Evolutionary conservation across 129 eudicot species (phyloP).

Genomic region (Calendula officinalis): DNA sequence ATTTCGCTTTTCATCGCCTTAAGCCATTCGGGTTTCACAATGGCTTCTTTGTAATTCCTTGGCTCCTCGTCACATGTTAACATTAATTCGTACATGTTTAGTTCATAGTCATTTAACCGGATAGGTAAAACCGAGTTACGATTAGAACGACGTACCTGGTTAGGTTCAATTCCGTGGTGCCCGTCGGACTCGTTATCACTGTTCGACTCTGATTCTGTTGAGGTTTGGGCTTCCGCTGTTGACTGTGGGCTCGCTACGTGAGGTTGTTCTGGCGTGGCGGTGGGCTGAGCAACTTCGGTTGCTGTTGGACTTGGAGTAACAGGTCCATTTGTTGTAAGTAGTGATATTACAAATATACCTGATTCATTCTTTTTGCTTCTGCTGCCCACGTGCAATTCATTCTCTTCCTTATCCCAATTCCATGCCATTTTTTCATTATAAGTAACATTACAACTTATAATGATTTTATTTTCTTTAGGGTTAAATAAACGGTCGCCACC

Average conservation of each 20-base stretch:
- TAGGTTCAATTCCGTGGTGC: background rate
- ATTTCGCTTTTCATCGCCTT: constrained; percentile 12
- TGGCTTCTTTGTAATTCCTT: background rate
- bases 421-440: background rate
- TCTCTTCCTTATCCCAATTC: background rate
- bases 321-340: background rate
- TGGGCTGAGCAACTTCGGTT: background rate
- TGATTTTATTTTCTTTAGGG: constrained; percentile 1
- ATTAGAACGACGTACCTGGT: background rate
- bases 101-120: background rate
- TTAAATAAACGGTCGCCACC: background rate
- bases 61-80: constrained; percentile 1
- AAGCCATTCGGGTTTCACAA: background rate
- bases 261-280: background rate
- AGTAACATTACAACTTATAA: background rate
- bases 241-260: background rate
- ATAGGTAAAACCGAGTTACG: background rate
- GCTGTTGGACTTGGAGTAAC: background rate
- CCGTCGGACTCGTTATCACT: background rate
- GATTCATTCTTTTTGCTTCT: background rate
- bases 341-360: background rate
- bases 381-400: background rate
- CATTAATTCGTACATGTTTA: constrained; percentile 1
- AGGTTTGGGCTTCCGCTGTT: background rate
- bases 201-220: too few relatives aligned